Conservation (phyloP, 495 filamentous ascomycete genomes). For the Pseudoneurospora amorphoporcata region DNA sequence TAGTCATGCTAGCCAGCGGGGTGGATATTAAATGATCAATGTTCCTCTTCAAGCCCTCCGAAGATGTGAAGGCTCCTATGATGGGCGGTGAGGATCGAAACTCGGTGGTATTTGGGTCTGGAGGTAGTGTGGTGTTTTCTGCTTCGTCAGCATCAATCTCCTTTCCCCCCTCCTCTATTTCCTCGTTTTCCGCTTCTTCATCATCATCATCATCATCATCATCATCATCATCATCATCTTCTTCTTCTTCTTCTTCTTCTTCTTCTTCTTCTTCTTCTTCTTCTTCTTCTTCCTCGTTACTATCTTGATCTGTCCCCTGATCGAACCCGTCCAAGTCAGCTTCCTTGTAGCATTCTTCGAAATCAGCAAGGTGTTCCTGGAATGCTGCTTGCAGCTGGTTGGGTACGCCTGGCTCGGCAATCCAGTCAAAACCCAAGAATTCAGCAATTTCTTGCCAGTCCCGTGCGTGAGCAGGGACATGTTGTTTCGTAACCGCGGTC, state of each 20-base stretch:
- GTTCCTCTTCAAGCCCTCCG: background rate
- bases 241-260: background rate
- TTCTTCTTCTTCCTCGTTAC: slow-evolving; percentile 16
- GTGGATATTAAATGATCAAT: background rate
- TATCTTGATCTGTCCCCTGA: background rate
- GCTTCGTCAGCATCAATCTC: slow-evolving; percentile 7
- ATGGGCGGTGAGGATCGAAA: background rate
- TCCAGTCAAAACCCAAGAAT: slow-evolving; percentile 28
- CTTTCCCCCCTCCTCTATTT: slow-evolving; percentile 9
- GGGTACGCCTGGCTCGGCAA: slow-evolving; percentile 19
- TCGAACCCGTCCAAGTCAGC: background rate
- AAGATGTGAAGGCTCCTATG: background rate
- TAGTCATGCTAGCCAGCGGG: background rate
- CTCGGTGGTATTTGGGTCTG: background rate
- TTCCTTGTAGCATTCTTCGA: slow-evolving; percentile 19
- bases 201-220: slow-evolving; percentile 9
- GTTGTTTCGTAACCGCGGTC: slow-evolving; percentile 19
- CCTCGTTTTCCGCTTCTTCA: slow-evolving; percentile 6
- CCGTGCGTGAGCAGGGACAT: slow-evolving; percentile 14
- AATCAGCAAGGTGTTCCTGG: slow-evolving; percentile 20
- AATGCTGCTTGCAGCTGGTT: slow-evolving; percentile 26
- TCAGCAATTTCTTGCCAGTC: slow-evolving; percentile 31
- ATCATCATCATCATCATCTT: background rate
- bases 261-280: slow-evolving; percentile 6
- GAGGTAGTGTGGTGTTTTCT: background rate